Evolutionary conservation across 441 rosid genomes (phyloP), one percentile per base, ranked within the genome.

Genomic region (Eruca vesicaria): DNA sequence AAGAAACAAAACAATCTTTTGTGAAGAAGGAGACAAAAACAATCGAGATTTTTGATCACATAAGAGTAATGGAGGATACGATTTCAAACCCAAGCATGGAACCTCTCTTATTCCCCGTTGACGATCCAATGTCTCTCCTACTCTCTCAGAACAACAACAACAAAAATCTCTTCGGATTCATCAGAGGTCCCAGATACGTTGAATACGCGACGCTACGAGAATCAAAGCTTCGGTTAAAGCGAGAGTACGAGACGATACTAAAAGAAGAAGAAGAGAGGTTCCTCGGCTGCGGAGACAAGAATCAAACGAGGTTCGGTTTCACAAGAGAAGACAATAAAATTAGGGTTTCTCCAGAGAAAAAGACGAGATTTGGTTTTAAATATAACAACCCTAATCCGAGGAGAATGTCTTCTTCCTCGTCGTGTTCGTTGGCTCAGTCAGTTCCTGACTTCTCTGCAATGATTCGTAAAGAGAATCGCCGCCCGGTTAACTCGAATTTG

Each of bases 381-480:
- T 45, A 45, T 9, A 48, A 48, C 9, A 80, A 71, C 63, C 75
- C 63, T 5, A 66, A 53, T 62, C 72, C 74, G 0, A 69, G 85
- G 48, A 85, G 78, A 81, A 0, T 84, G 81, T 43, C 70, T 16
- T 43, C 91, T 52, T 73, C 82, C 4, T 77, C 91, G 50, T 73
- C 82, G 4, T 74, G 87, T 53, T 73, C 82, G 9, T 74, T 91
- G 84, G 88, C 86, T 12, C 96, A 91, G 58, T 91, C 98, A 0
- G 91, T 91, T 63, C 97, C 95, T 18, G 92, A 94, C 80, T 92
- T 90, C 83, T 81, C 88, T 1, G 73, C 90, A 6, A 55, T 85
- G 45, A 63, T 92, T 70, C 78, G 90, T n/a, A 92, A 92, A 50
- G 96, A 92, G 73, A 94, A 91, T 55, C 79, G 89, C 32, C 85